phyloP scores from a whole-genome alignment of 2,329 filamentous ascomycete species.

The Fusarium nygamai region DNA sequence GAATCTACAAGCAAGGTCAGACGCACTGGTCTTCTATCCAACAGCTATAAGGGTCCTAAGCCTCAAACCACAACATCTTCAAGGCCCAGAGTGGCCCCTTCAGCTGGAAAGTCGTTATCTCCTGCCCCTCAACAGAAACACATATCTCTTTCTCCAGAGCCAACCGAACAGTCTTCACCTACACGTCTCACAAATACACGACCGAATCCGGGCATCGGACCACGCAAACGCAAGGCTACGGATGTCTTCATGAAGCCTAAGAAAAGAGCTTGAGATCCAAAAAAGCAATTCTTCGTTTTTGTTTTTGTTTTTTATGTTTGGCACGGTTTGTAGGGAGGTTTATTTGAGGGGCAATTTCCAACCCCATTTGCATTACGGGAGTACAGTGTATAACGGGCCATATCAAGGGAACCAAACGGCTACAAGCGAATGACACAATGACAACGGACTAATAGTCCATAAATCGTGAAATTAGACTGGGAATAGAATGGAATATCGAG shows the following conservation, averaged over 20 bases:
- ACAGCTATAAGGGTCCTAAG: conserved; percentile 40
- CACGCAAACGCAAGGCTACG: conserved; percentile 57
- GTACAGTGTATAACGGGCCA: not conserved
- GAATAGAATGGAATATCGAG: not conserved
- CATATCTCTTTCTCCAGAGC: conserved; percentile 33
- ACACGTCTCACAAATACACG: conserved; percentile 14
- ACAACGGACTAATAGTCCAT: not conserved
- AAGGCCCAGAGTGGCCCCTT: conserved; percentile 3
- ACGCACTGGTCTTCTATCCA: conserved; percentile 42
- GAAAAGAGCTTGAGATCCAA: conserved; percentile 45
- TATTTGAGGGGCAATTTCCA: not conserved
- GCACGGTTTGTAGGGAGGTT: not conserved
- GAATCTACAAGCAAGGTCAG: conserved; percentile 11
- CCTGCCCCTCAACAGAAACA: conserved; percentile 30
- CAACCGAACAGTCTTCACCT: conserved; percentile 34
- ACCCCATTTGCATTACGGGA: not conserved
- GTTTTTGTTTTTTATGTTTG: not conserved
- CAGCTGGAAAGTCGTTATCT: conserved; percentile 15
- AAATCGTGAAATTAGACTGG: not conserved
- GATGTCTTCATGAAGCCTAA: conserved; percentile 62
- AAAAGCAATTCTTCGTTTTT: not conserved
- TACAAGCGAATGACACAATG: not conserved
- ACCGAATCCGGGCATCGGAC: conserved; percentile 3
- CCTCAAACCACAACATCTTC: conserved; percentile 22
- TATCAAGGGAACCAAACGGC: not conserved